Percentiles rank a stretch among this genome's conserved stretches.
Evolutionary conservation across 441 rosid genomes (phyloP).

Genomic region (Populus hybrid): DNA sequence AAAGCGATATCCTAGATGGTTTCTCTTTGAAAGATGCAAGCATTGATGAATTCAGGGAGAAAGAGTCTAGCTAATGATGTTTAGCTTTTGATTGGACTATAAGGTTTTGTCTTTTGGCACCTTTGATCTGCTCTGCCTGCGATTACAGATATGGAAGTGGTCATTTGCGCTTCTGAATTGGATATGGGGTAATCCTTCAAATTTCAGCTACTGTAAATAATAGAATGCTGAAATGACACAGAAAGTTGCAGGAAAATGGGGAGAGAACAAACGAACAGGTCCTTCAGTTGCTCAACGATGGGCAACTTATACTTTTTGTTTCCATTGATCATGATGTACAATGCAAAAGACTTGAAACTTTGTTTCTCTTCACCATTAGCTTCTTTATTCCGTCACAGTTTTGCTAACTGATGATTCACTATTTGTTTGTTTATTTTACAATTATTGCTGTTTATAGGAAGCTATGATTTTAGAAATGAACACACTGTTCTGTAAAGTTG

Average conservation of each 20-base stretch:
- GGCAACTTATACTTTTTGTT: background rate
- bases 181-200: conserved; percentile 14
- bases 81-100: conserved; percentile 4
- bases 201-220: conserved; percentile 45
- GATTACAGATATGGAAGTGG: background rate
- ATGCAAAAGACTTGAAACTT: conserved; percentile 18
- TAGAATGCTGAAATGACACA: conserved; percentile 38
- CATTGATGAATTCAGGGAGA: conserved; percentile 58
- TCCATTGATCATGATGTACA: conserved; percentile 5
- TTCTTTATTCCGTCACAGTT: conserved; percentile 34
- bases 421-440: conserved; percentile 17
- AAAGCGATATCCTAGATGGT: conserved; percentile 66
- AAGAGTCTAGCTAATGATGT: conserved; percentile 28
- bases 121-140: background rate
- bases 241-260: conserved; percentile 19
- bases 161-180: background rate
- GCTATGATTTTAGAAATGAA: conserved; percentile 9
- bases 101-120: conserved; percentile 1
- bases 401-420: conserved; percentile 35
- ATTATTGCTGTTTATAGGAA: conserved; percentile 27
- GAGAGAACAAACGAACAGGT: conserved; percentile 24
- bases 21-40: conserved; percentile 60
- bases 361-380: conserved; percentile 31
- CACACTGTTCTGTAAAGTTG: conserved; percentile 33
- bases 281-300: conserved; percentile 1